phyloP scores from a whole-genome alignment of 2,329 filamentous ascomycete genomes.

The Ceratocystis papillata region DNA sequence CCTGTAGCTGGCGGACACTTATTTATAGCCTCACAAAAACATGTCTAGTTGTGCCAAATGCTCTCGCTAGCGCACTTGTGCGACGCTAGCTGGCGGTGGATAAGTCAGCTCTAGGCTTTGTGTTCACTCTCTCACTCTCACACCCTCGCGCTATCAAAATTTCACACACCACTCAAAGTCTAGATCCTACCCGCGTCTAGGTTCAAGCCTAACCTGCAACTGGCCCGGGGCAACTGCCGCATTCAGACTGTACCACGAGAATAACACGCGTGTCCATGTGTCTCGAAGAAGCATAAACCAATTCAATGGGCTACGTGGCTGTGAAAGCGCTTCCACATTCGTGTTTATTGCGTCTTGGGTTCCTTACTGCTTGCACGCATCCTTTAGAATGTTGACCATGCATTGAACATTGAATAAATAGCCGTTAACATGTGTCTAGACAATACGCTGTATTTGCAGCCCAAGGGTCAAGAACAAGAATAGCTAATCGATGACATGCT shows the following conservation, averaged over 20 bases:
- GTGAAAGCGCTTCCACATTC: background rate
- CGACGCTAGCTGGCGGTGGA: too few relatives aligned
- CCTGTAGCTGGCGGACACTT: too few relatives aligned
- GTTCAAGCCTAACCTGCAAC: background rate
- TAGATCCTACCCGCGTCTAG: background rate
- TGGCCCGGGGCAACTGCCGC: background rate
- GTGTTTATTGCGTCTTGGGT: conserved; percentile 11
- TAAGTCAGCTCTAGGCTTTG: too few relatives aligned
- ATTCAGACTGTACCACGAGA: background rate
- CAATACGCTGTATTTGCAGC: background rate
- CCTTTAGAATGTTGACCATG: background rate
- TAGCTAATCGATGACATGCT: background rate
- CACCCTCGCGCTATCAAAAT: too few relatives aligned
- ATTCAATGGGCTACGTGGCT: background rate
- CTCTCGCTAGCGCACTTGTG: too few relatives aligned
- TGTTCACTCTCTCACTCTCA: too few relatives aligned
- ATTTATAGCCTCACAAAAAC: too few relatives aligned
- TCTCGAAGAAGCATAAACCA: background rate
- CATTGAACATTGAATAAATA: background rate
- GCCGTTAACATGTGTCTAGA: background rate
- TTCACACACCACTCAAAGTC: background rate
- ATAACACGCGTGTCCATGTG: background rate
- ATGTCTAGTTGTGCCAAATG: too few relatives aligned
- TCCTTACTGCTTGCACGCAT: background rate
- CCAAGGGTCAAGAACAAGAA: background rate